phyloP scores from a whole-genome alignment of 208 protist genomes.

The Wallacemonas rigidus region DNA sequence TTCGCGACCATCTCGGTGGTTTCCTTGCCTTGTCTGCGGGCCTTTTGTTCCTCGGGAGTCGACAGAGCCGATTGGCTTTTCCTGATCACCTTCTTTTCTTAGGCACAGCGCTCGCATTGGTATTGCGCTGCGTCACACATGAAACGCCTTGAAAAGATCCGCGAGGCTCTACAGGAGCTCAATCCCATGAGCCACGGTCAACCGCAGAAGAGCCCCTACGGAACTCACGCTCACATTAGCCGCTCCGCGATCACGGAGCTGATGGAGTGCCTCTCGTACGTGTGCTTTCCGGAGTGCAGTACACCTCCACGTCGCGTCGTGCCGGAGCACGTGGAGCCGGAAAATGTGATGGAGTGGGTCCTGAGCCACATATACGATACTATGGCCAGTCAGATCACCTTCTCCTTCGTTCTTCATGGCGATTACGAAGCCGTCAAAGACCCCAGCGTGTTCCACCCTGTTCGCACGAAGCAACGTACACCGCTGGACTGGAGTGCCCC shows the following conservation, averaged over 20 bases:
- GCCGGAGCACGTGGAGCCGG: conserved; percentile 30
- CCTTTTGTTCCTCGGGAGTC: too few relatives aligned
- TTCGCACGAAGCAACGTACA: conserved; percentile 36
- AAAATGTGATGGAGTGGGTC: conserved; percentile 50
- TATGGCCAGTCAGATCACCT: conserved; percentile 50
- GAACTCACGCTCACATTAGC: conserved; percentile 40
- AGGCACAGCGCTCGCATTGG: neutral
- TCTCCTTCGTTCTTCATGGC: conserved; percentile 57
- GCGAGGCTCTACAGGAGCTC: conserved; percentile 41
- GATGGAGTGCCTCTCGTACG: conserved; percentile 54
- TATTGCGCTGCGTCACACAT: conserved; percentile 19
- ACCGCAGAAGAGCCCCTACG: conserved; percentile 11
- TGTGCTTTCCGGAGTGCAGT: conserved; percentile 62
- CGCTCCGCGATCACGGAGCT: conserved; percentile 42
- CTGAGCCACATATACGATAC: conserved; percentile 57
- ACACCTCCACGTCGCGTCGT: conserved; percentile 32
- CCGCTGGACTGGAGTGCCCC: conserved; percentile 36
- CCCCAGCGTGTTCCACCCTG: conserved; percentile 22
- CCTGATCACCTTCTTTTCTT: neutral
- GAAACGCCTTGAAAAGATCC: conserved; percentile 61
- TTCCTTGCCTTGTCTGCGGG: too few relatives aligned
- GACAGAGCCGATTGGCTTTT: too few relatives aligned
- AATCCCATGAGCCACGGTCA: conserved; percentile 16
- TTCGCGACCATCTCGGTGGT: too few relatives aligned
- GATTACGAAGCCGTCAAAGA: conserved; percentile 35